These are phyloP conservation scores for Boechera retrofracta DNA, from an alignment of 345 rosid species.

Conservation along the genomic window DNA sequence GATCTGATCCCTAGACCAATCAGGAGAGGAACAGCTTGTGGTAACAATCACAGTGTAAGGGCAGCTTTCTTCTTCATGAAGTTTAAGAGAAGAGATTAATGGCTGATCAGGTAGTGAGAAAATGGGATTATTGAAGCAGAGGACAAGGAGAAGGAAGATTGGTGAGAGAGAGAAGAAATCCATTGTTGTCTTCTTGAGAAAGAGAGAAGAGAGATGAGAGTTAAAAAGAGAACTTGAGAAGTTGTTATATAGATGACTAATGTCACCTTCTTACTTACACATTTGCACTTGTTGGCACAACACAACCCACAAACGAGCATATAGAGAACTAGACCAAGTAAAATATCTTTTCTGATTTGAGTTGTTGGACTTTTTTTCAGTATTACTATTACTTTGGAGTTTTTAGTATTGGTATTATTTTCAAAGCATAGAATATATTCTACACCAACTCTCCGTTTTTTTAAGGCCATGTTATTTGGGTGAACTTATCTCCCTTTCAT, in stretches of 20 bases:
- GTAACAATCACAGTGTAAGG: conserved; percentile 42
- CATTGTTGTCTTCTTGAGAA: conserved; percentile 13
- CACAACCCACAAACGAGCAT: not conserved
- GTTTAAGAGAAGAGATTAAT: conserved; percentile 23
- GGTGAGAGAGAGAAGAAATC: conserved; percentile 6
- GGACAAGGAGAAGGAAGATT: conserved; percentile 16
- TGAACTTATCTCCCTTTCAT: conserved; percentile 24
- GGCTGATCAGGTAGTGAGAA: conserved; percentile 2
- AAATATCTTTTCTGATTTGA: not conserved
- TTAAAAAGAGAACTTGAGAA: conserved; percentile 5
- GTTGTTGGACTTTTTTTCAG: not conserved
- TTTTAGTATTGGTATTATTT: not conserved
- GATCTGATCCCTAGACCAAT: conserved; percentile 37
- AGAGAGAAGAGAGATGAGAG: not conserved
- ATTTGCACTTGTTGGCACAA: conserved; percentile 35
- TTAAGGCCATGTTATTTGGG: conserved; percentile 26
- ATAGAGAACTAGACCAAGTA: not conserved
- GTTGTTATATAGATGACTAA: conserved; percentile 16
- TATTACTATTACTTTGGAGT: not conserved
- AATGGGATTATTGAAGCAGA: conserved; percentile 17
- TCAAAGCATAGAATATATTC: not conserved
- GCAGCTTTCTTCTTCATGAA: conserved; percentile 33
- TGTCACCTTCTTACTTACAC: conserved; percentile 9
- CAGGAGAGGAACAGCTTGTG: conserved; percentile 40
- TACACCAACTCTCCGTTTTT: not conserved